Base-by-base conservation (phyloP, 768 basidiomycete species). In the Hortiboletus flavorubellus region DNA sequence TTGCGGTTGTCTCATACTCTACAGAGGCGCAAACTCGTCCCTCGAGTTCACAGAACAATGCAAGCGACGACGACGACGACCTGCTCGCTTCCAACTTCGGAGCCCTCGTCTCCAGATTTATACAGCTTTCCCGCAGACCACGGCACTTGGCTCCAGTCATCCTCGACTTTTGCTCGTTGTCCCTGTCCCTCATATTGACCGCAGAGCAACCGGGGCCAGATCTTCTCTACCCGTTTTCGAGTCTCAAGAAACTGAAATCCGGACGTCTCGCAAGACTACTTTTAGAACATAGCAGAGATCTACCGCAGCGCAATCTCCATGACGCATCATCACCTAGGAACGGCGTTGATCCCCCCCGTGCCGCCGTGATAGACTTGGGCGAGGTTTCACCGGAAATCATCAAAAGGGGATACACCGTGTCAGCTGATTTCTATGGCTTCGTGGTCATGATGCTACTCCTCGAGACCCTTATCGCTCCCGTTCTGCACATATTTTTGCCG, bases 261-360 rank as follows among this genome's bases (percentile, higher is more conserved):
- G 55, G 51, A 38, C 48, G 21, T 38, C 15, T 59, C 10, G 55
- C 55, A 26, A 52, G 33, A 41, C 45, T 49, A 23, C 46, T 59
- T 41, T 33, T 46, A 15, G 48, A 43, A 7, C 38, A 54, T n/a
- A 50, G 42, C 45, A 54, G 23, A 50, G 11, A 47, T 16, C 5
- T 35, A 26, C 41, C 34, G 9, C 42, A 29, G 16, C 10, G 2
- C 15, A 31, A 53, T 29, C 31, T 49, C 44, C 41, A 21, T 18
- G 29, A 15, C 1, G 47, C 47, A 16, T 31, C 30, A 16, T 41
- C 45, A 7, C 12, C 9, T 16, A 8, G 8, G 18, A 39, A 49
- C 0, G 44, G 15, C 42, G 10, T 49, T 8, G 52, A 54, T 30
- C 37, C 43, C 4, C 47, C 52, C 29, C 26, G 38, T 7, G 45